Percentiles rank a stretch among this genome's conserved stretches.
Evolutionary conservation across 495 filamentous ascomycete genomes (phyloP).

Genomic region (Penicillium parvum): DNA sequence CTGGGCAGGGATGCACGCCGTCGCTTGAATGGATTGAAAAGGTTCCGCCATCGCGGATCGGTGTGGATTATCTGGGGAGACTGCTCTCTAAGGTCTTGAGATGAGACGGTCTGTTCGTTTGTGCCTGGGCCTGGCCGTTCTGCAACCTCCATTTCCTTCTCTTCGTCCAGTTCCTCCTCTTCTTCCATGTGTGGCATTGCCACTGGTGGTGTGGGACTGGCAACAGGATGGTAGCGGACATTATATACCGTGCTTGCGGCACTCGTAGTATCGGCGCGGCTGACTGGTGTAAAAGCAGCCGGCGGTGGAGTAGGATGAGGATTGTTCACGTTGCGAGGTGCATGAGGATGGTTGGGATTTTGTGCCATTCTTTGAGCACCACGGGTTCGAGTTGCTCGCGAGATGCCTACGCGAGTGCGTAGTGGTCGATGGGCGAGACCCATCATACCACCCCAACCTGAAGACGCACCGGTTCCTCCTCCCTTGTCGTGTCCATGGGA

Average conservation of each 20-base stretch:
- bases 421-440: constrained; percentile 37
- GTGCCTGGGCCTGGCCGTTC: constrained; percentile 8
- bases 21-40: constrained; percentile 51
- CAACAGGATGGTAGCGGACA: constrained; percentile 74
- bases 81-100: constrained; percentile 22
- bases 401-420: constrained; percentile 31
- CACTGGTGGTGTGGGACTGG: constrained; percentile 57
- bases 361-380: constrained; percentile 13
- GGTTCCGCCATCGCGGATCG: constrained; percentile 44
- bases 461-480: constrained; percentile 35
- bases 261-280: constrained; percentile 71
- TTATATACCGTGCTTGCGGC: constrained; percentile 81
- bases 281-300: constrained; percentile 64
- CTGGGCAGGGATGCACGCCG: constrained; percentile 49
- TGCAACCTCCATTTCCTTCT: constrained; percentile 29
- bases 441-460: constrained; percentile 43
- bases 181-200: constrained; percentile 39
- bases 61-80: constrained; percentile 33
- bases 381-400: constrained; percentile 23
- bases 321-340: constrained; percentile 20
- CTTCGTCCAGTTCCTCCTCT: constrained; percentile 28
- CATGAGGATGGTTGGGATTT: constrained; percentile 11
- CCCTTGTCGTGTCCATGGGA: constrained; percentile 35
- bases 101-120: constrained; percentile 8
- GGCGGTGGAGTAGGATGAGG: constrained; percentile 59